Evolutionary conservation across 2,329 filamentous ascomycete genomes (phyloP), one percentile per base, ranked within the genome.

Genomic region (Paraphaeosphaeria minitans): DNA sequence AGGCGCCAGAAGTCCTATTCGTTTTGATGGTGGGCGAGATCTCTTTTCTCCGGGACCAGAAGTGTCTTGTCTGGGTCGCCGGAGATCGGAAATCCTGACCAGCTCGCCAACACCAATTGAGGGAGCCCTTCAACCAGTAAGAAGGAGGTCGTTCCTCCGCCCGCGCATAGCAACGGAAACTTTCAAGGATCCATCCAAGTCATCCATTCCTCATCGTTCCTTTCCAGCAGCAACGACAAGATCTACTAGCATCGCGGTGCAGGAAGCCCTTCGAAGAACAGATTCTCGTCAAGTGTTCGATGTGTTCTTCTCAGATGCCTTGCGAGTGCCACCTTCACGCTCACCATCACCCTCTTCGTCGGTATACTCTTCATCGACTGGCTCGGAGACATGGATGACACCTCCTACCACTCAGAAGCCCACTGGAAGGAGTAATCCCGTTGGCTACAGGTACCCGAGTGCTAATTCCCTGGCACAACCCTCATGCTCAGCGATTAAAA

Each of bases 81-180:
- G 45, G 33, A 43, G 6, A 9, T 60, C 62, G 2, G 55, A 57
- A 16, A 48, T 61, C 2, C 57, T 56, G 12, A 41, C 47, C 29
- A 53, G 55, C 6, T 61, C 63, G 14, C 56, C 66, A 10, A 21
- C 53, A 19, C 53, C 51, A 14, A 14, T 50, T 3, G 33, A 64
- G 1, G 46, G 14, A 33, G 42, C 39, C 3, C 21, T 31, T 45
- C 46, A 60, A 13, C 58, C 22, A 24, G 54, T 53, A 9, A 31
- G 46, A 10, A 52, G 55, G 24, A 61, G 54, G 48, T 43, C 50
- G 1, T 45, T 53, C 39, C 50, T 45, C 1, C 50, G 64, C 16
- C 67, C 64, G 6, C 65, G 63, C 6, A 60, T 71, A 27, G 62
- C 50, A 14, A 66, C 58, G 10, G 68, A 66, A 41, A 69, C 67